Evolutionary conservation across 2,329 filamentous ascomycete genomes (phyloP).

Genomic region (Aphanoascus verrucosus): DNA sequence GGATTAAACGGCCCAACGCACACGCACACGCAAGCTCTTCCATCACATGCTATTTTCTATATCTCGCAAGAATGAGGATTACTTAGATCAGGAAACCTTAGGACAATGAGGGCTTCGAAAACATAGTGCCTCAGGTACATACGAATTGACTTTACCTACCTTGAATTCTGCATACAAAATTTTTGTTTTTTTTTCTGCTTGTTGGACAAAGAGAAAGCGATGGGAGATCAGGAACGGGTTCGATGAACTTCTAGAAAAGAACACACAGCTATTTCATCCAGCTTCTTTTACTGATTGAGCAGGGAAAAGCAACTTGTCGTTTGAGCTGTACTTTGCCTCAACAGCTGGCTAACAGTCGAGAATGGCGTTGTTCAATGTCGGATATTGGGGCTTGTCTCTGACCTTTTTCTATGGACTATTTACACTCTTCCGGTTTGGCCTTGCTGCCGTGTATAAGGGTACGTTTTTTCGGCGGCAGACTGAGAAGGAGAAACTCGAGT

Average conservation of each 20-base stretch:
- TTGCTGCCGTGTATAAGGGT: constrained; percentile 25
- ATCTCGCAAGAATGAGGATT: too few species aligned
- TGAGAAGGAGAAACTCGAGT: constrained; percentile 33
- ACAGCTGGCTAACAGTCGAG: background rate
- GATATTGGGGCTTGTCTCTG: constrained; percentile 6
- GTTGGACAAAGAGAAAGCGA: background rate
- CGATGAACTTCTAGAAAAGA: background rate
- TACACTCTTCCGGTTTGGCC: constrained; percentile 25
- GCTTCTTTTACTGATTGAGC: background rate
- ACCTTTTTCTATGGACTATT: constrained; percentile 29
- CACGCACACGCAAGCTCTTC: too few species aligned
- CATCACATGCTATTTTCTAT: too few species aligned
- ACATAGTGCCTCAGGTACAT: too few species aligned
- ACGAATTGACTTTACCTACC: too few species aligned
- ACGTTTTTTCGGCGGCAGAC: constrained; percentile 29
- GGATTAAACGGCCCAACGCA: too few species aligned
- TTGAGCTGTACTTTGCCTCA: background rate
- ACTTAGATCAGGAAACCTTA: too few species aligned
- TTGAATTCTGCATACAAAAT: background rate
- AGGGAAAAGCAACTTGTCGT: background rate
- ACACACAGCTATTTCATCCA: background rate
- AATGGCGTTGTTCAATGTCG: background rate
- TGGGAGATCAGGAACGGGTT: background rate
- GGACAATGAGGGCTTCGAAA: too few species aligned
- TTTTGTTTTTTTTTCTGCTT: too few species aligned